phyloP scores from a whole-genome alignment of 1,284 basidiomycete species.

The Cystobasidiaceae sp. region DNA sequence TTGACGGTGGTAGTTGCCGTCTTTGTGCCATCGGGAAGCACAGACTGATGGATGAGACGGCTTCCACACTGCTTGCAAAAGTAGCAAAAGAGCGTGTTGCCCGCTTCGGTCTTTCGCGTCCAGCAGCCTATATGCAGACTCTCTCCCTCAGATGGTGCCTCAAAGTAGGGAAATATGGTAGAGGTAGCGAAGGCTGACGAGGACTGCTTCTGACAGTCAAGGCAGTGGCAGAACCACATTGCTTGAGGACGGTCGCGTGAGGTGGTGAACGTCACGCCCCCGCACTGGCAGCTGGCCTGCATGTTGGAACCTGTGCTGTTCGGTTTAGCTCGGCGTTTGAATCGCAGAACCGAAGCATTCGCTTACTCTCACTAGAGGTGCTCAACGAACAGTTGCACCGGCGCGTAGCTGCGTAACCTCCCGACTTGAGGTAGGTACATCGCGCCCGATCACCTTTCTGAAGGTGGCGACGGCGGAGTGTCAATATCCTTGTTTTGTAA shows the following conservation, averaged over 20 bases:
- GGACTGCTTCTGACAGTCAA: conserved; percentile 11
- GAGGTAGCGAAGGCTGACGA: background rate
- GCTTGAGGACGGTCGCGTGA: background rate
- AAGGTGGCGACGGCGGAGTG: too few species aligned
- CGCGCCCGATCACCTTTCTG: too few species aligned
- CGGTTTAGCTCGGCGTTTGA: too few species aligned
- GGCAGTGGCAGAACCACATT: conserved; percentile 13
- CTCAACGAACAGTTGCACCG: too few species aligned
- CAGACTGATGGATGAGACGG: conserved; percentile 7
- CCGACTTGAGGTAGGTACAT: too few species aligned
- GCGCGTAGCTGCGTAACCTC: too few species aligned
- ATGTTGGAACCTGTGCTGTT: background rate
- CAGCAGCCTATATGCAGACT: background rate
- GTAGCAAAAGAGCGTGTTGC: background rate
- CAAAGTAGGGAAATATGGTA: background rate
- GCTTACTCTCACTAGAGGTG: too few species aligned
- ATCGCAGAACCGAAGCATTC: too few species aligned
- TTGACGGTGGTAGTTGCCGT: background rate
- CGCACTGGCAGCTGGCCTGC: conserved; percentile 10
- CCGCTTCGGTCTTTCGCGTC: background rate
- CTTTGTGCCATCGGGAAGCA: background rate
- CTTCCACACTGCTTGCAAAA: conserved; percentile 5
- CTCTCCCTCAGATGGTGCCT: background rate
- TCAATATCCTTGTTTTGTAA: too few species aligned
- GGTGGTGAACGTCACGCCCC: background rate